Evolutionary conservation across 352 stramenopile species (phyloP).

Genomic region (Phytophthora multivora): DNA sequence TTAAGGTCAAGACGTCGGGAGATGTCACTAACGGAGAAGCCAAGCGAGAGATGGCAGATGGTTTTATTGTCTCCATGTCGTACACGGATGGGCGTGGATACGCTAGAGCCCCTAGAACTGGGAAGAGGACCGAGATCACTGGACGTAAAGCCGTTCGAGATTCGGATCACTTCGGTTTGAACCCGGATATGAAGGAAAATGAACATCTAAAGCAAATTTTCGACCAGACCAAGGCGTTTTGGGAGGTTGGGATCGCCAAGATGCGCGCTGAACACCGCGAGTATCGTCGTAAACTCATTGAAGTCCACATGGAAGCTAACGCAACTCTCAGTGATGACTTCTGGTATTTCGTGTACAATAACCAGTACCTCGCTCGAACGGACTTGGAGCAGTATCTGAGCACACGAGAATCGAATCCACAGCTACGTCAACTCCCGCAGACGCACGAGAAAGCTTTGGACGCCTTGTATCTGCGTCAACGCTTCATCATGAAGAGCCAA

Average conservation of each 20-base stretch:
- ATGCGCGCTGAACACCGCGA: slow-evolving; percentile 30
- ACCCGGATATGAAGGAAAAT: slow-evolving; percentile 39
- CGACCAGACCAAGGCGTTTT: slow-evolving; percentile 18
- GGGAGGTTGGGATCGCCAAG: slow-evolving; percentile 20
- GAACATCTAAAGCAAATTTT: slow-evolving; percentile 29
- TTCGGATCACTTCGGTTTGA: slow-evolving; percentile 36
- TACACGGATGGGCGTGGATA: slow-evolving; percentile 42
- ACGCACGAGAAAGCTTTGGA: slow-evolving; percentile 6
- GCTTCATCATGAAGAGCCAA: slow-evolving; percentile 37
- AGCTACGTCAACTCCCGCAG: slow-evolving; percentile 7
- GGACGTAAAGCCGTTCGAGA: slow-evolving; percentile 6
- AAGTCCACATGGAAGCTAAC: slow-evolving; percentile 28
- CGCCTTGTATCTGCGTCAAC: slow-evolving; percentile 19
- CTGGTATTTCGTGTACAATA: slow-evolving; percentile 56
- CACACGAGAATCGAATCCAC: slow-evolving; percentile 10
- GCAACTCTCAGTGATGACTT: slow-evolving; percentile 42
- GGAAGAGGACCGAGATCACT: slow-evolving; percentile 21
- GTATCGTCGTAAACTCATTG: slow-evolving; percentile 16
- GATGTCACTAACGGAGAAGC: slow-evolving; percentile 2
- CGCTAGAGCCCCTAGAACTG: slow-evolving; percentile 29
- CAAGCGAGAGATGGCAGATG: slow-evolving; percentile 33
- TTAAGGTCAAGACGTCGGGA: slow-evolving; percentile 22
- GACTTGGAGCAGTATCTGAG: slow-evolving; percentile 29
- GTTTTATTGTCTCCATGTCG: slow-evolving; percentile 42
- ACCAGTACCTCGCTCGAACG: slow-evolving; percentile 17